Evolutionary conservation across 2,329 filamentous ascomycete genomes (phyloP).

Genomic region (Trichophyton benhamiae): DNA sequence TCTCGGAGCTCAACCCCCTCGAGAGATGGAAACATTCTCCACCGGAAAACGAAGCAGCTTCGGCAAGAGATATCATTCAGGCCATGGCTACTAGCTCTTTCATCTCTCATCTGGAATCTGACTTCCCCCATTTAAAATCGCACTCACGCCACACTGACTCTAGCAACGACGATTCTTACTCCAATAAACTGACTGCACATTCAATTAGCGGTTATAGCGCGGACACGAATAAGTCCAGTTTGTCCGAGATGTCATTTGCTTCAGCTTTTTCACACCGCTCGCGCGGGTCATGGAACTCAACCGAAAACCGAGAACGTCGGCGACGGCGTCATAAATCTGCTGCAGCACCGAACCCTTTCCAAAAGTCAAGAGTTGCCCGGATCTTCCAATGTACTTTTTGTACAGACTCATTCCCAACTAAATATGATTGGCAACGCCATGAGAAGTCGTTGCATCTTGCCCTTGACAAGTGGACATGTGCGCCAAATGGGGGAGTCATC

Average conservation of each 20-base stretch:
- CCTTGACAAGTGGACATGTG: constrained; percentile 49
- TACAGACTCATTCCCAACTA: constrained; percentile 44
- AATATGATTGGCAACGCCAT: constrained; percentile 49
- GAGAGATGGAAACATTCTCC: constrained; percentile 59
- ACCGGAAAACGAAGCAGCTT: constrained; percentile 56
- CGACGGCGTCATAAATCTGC: constrained; percentile 40
- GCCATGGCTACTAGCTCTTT: constrained; percentile 40
- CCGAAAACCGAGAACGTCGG: constrained; percentile 47
- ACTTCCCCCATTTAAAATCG: constrained; percentile 24
- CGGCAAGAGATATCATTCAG: constrained; percentile 50
- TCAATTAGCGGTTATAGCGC: constrained; percentile 44
- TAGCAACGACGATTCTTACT: constrained; percentile 41
- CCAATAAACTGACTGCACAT: constrained; percentile 40
- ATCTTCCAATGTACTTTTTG: constrained; percentile 49
- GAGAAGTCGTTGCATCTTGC: constrained; percentile 47
- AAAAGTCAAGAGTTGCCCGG: constrained; percentile 32
- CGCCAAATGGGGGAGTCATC: constrained; percentile 44
- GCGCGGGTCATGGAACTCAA: constrained; percentile 44
- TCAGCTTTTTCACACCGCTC: constrained; percentile 48
- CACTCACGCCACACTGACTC: constrained; percentile 31
- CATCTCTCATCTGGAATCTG: constrained; percentile 22
- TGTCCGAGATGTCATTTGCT: constrained; percentile 42
- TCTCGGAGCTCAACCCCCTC: constrained; percentile 47
- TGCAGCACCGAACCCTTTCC: constrained; percentile 30
- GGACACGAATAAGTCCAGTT: constrained; percentile 43